Conservation (phyloP, 805 yeast genomes). For the Saccharomycopsis babjevae region DNA sequence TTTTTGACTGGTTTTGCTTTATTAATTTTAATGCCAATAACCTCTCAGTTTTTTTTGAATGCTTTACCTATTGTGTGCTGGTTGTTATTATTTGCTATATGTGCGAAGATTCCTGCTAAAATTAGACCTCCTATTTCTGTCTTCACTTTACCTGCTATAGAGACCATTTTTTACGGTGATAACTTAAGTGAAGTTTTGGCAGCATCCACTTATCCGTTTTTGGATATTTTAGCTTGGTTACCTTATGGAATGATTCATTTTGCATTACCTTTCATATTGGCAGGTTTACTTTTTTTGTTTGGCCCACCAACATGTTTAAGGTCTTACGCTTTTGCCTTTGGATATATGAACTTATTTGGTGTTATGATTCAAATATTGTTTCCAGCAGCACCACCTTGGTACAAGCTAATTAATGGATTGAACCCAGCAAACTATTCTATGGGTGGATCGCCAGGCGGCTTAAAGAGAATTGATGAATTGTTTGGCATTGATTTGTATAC, state of each 20-base stretch:
- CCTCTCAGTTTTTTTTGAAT: slow-evolving; percentile 74
- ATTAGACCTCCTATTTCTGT: slow-evolving; percentile 87
- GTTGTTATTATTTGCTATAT: slow-evolving; percentile 73
- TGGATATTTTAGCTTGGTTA: slow-evolving; percentile 87
- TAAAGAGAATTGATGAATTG: slow-evolving; percentile 73
- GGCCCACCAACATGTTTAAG: slow-evolving; percentile 85
- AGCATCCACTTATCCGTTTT: slow-evolving; percentile 47
- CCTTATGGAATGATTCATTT: slow-evolving; percentile 92
- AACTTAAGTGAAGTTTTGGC: slow-evolving; percentile 79
- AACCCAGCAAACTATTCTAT: slow-evolving; percentile 85
- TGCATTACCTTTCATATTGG: slow-evolving; percentile 81
- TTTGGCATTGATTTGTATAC: slow-evolving; percentile 79
- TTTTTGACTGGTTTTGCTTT: slow-evolving; percentile 31
- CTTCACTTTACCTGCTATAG: slow-evolving; percentile 81
- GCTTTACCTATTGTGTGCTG: slow-evolving; percentile 80
- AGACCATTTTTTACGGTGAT: slow-evolving; percentile 86
- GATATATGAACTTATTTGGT: slow-evolving; percentile 84
- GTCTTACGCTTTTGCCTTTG: slow-evolving; percentile 85
- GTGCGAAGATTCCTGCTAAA: slow-evolving; percentile 59
- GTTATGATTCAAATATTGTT: slow-evolving; percentile 72
- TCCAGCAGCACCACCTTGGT: slow-evolving; percentile 99
- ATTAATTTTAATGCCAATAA: slow-evolving; percentile 56
- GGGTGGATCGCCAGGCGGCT: slow-evolving; percentile 94
- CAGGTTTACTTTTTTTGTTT: slow-evolving; percentile 67
- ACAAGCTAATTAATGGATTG: slow-evolving; percentile 71